A percentile compares a stretch with the other conserved stretches of the same genome.
phyloP scores from a whole-genome alignment of 805 yeast genomes.

The Metschnikowia gelsemii region DNA sequence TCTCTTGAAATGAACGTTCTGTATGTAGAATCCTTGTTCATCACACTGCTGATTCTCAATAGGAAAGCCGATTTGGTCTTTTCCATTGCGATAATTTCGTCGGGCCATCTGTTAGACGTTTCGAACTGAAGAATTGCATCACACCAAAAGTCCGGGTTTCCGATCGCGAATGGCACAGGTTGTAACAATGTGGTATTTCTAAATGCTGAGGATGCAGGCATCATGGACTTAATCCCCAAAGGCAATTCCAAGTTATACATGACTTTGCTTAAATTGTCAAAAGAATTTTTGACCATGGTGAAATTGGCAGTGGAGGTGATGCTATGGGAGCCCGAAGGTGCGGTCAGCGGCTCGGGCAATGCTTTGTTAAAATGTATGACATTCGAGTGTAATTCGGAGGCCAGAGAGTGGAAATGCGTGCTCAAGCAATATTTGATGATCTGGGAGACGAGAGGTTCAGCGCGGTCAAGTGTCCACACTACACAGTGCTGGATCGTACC shows the following conservation, averaged over 20 bases:
- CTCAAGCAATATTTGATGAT: conserved; percentile 64
- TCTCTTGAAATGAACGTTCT: conserved; percentile 65
- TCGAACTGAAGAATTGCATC: conserved; percentile 86
- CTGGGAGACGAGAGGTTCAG: conserved; percentile 61
- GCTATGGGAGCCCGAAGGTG: conserved; percentile 57
- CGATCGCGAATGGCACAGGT: conserved; percentile 79
- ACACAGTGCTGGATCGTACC: conserved; percentile 90
- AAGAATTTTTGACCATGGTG: conserved; percentile 38
- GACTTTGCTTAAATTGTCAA: conserved; percentile 50
- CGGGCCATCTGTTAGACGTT: conserved; percentile 93
- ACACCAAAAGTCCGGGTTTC: conserved; percentile 76
- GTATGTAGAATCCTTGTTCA: conserved; percentile 54
- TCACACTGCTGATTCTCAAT: conserved; percentile 54
- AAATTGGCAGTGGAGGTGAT: conserved; percentile 30
- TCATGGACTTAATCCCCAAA: conserved; percentile 63
- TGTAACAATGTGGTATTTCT: conserved; percentile 72
- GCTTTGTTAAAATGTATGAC: conserved; percentile 47
- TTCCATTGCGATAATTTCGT: conserved; percentile 79
- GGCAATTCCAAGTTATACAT: conserved; percentile 57
- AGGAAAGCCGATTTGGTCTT: conserved; percentile 88
- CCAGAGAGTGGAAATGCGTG: conserved; percentile 55
- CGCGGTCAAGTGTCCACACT: conserved; percentile 64
- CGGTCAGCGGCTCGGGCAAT: conserved; percentile 59
- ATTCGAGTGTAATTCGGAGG: conserved; percentile 38
- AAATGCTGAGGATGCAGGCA: conserved; percentile 72